Conservation (phyloP, 139 green algal genomes). For the Volvox reticuliferus region DNA sequence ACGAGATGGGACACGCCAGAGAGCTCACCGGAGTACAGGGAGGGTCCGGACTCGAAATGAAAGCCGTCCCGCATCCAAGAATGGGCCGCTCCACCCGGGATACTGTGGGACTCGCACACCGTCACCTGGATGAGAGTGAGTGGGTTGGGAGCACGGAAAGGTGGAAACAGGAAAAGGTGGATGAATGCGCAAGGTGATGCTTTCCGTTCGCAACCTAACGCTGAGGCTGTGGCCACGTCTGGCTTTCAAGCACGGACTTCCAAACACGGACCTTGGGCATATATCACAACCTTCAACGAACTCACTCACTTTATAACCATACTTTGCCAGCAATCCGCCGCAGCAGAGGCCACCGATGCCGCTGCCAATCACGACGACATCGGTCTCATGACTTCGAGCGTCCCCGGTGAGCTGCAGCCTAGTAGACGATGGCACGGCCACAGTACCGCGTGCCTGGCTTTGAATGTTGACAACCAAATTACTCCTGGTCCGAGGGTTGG, state of each 20-base stretch:
- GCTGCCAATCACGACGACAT: constrained; percentile 81
- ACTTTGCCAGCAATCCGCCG: constrained; percentile 87
- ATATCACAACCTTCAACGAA: neutral
- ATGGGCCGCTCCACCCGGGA: constrained; percentile 90
- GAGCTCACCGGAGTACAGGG: constrained; percentile 72
- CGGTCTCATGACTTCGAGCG: constrained; percentile 64
- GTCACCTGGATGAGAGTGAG: constrained; percentile 62
- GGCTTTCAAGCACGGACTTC: too few relatives aligned
- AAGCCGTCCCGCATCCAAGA: constrained; percentile 82
- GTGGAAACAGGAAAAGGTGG: neutral
- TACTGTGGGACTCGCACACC: constrained; percentile 87
- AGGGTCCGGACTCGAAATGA: constrained; percentile 87
- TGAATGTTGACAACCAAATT: neutral
- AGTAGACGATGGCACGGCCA: neutral
- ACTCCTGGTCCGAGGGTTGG: neutral
- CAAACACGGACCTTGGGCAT: too few relatives aligned
- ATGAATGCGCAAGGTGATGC: neutral
- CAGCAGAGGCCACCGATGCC: constrained; percentile 91
- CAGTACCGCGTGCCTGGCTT: neutral
- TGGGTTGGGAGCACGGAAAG: neutral
- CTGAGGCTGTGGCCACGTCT: too few relatives aligned
- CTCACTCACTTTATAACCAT: constrained; percentile 80
- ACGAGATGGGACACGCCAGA: too few relatives aligned
- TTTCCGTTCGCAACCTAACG: too few relatives aligned
- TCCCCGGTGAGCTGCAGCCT: constrained; percentile 32